These are phyloP conservation scores for Sordariomycetes sp. DNA, from an alignment of 2,329 filamentous ascomycete genomes.

Conservation along the genomic window DNA sequence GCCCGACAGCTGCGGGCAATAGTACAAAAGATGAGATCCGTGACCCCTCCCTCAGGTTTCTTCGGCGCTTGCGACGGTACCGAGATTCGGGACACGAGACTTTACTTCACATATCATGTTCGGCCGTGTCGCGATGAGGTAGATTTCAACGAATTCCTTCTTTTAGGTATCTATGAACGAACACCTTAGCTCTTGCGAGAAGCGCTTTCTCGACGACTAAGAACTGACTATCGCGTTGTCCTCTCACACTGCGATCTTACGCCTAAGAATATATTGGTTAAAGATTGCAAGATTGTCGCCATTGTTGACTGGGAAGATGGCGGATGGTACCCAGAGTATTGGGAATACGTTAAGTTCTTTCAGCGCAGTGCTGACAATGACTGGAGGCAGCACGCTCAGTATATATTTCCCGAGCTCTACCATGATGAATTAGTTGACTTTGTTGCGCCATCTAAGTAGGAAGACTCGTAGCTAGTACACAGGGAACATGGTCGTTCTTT, in stretches of 20 bases:
- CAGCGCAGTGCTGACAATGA: conserved; percentile 9
- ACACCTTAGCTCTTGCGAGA: conserved; percentile 10
- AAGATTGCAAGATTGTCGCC: conserved; percentile 14
- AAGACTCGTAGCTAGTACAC: conserved; percentile 2
- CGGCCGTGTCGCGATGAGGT: conserved; percentile 12
- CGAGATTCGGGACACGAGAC: conserved; percentile 15
- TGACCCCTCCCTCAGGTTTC: conserved; percentile 10
- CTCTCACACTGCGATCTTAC: conserved; percentile 43
- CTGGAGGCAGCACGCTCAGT: conserved; percentile 12
- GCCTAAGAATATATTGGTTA: conserved; percentile 32
- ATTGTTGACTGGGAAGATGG: conserved; percentile 6
- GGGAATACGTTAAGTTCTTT: conserved; percentile 20
- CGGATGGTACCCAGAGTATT: conserved; percentile 6
- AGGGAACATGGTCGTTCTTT: too few species aligned
- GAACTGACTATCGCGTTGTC: conserved; percentile 20
- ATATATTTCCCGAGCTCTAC: conserved; percentile 15
- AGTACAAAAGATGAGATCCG: conserved; percentile 13
- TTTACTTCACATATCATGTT: conserved; percentile 10
- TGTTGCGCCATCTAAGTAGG: conserved; percentile 12
- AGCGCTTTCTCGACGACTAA: conserved; percentile 13
- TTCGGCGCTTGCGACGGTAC: conserved; percentile 16
- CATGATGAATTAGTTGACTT: conserved; percentile 15
- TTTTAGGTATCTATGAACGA: conserved; percentile 7
- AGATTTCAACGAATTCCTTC: conserved; percentile 15
- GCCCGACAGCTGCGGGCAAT: conserved; percentile 15